Evolutionary conservation across 2,329 filamentous ascomycete species (phyloP).

Genomic region (Diaporthe destruens): DNA sequence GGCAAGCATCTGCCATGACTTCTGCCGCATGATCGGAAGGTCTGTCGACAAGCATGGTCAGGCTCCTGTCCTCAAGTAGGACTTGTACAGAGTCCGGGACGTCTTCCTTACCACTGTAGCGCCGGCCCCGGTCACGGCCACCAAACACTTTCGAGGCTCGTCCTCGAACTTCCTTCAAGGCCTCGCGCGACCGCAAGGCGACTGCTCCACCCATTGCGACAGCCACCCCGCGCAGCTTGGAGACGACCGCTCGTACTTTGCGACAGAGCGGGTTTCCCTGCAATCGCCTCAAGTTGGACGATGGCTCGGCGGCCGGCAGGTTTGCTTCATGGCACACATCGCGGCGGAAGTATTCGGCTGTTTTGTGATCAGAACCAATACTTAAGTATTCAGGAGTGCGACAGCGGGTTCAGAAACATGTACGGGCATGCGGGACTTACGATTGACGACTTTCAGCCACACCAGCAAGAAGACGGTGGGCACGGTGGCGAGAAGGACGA

Average conservation of each 20-base stretch:
- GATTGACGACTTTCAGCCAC: background rate
- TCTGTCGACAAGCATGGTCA: conserved; percentile 21
- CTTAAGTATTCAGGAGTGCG: background rate
- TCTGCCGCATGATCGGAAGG: conserved; percentile 33
- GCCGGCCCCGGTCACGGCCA: background rate
- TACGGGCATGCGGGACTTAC: background rate
- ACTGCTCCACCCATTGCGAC: background rate
- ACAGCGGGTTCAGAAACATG: background rate
- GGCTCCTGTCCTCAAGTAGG: background rate
- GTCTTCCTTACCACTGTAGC: background rate
- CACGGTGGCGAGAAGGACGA: background rate
- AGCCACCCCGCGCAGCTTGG: background rate
- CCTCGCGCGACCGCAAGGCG: background rate
- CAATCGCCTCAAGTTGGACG: background rate
- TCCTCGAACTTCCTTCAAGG: background rate
- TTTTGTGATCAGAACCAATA: background rate
- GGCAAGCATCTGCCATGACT: conserved; percentile 37
- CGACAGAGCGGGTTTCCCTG: background rate
- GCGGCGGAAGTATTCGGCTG: background rate
- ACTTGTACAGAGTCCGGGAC: background rate
- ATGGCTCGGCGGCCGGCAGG: conserved; percentile 2
- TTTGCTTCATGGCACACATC: background rate
- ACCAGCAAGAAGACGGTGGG: background rate
- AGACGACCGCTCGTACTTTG: background rate
- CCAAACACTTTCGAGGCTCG: background rate